Evolutionary conservation across 768 basidiomycete genomes (phyloP).

Genomic region (Nevesoporus exiguus): DNA sequence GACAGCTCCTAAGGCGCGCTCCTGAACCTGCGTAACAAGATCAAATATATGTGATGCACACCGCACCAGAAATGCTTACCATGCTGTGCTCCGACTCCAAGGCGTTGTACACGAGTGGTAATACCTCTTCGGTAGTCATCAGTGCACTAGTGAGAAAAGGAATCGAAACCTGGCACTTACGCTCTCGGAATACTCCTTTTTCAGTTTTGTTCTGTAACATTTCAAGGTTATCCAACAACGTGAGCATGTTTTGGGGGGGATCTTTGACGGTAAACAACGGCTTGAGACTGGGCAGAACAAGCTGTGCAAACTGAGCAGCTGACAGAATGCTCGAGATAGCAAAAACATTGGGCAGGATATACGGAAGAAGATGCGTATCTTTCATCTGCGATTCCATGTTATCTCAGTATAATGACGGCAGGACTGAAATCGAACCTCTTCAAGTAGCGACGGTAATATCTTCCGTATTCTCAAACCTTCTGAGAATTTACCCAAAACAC

Average conservation of each 20-base stretch:
- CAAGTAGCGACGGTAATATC: conserved; percentile 86
- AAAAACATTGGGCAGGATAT: conserved; percentile 95
- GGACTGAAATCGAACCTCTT: conserved; percentile 64
- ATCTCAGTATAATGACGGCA: conserved; percentile 9
- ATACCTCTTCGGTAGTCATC: conserved; percentile 61
- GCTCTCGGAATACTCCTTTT: conserved; percentile 81
- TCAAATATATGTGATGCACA: not conserved
- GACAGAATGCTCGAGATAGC: conserved; percentile 77
- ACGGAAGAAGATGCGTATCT: conserved; percentile 88
- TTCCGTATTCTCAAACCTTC: conserved; percentile 85
- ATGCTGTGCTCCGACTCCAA: conserved; percentile 92
- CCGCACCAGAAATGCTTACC: conserved; percentile 38
- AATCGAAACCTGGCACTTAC: conserved; percentile 43
- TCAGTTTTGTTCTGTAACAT: conserved; percentile 89
- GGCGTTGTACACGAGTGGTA: conserved; percentile 93
- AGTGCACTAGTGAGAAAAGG: not conserved
- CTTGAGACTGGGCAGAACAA: conserved; percentile 83
- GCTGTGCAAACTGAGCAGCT: conserved; percentile 72
- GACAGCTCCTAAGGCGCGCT: conserved; percentile 84
- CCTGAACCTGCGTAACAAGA: conserved; percentile 67
- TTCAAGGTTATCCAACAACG: conserved; percentile 82
- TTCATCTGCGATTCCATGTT: conserved; percentile 62
- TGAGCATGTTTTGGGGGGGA: conserved; percentile 96
- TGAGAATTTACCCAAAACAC: conserved; percentile 81
- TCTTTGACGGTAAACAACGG: conserved; percentile 90